A percentile compares a stretch with the other conserved stretches of the same genome.
phyloP scores from a whole-genome alignment of 805 yeast species.

The Candida taoyuanica region DNA sequence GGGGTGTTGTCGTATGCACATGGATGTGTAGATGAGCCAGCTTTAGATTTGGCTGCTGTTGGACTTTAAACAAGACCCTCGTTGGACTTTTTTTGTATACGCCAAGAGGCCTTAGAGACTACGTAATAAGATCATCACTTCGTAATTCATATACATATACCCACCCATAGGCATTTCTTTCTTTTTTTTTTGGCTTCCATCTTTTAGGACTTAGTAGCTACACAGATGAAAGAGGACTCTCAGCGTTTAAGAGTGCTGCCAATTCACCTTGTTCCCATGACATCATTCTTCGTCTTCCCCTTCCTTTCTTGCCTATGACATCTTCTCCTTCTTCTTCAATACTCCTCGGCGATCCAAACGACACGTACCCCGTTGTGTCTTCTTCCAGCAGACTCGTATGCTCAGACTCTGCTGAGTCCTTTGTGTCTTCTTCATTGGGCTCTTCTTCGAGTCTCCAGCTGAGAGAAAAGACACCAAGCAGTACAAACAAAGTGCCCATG shows the following conservation, averaged over 20 bases:
- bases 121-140: no score
- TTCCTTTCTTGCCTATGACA: slow-evolving; percentile 7
- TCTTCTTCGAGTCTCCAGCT: slow-evolving; percentile 45
- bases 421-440: slow-evolving; percentile 27
- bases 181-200: no score
- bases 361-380: slow-evolving; percentile 28
- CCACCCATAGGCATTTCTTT: no score
- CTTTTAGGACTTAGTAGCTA: no score
- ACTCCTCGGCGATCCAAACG: slow-evolving; percentile 35
- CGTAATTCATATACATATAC: no score
- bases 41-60: slow-evolving; percentile 78
- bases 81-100: no score
- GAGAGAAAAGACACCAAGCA: slow-evolving; percentile 59
- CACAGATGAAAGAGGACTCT: no score
- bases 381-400: slow-evolving; percentile 15
- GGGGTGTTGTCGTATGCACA: slow-evolving; percentile 92
- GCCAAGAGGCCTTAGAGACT: no score
- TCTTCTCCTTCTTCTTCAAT: slow-evolving; percentile 3
- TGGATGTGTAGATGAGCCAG: slow-evolving; percentile 80
- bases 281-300: slow-evolving; percentile 32
- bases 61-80: no score
- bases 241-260: slow-evolving; percentile 41
- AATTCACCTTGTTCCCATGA: slow-evolving; percentile 53
- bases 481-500: slow-evolving; percentile 39
- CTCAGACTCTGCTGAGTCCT: slow-evolving; percentile 15